These are phyloP conservation scores for Xylaria flabelliformis DNA, from an alignment of 495 filamentous ascomycete genomes.

Conservation along the genomic window DNA sequence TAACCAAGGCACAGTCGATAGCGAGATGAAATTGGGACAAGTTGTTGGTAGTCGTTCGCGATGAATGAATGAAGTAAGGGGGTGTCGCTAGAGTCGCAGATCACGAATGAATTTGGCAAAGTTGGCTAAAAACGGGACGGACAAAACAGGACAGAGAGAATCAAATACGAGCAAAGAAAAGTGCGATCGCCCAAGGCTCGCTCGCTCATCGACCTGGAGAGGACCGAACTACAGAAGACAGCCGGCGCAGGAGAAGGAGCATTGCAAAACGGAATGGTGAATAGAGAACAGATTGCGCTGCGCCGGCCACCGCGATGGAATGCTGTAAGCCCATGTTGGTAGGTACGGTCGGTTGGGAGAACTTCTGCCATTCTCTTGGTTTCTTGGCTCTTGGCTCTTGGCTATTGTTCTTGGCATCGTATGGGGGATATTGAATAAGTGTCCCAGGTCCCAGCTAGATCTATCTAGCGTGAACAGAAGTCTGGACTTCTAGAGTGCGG, in stretches of 20 bases:
- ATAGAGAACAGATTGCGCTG: constrained; percentile 12
- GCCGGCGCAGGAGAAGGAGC: constrained; percentile 2
- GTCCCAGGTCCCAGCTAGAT: constrained; percentile 1
- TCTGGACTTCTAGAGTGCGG: background rate
- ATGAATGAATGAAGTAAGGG: constrained; percentile 1
- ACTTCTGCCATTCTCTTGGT: background rate
- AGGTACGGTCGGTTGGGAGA: background rate
- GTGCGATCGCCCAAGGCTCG: constrained; percentile 6
- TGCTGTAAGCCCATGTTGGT: background rate
- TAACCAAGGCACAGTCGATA: background rate
- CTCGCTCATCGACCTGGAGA: constrained; percentile 8
- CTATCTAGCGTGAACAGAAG: background rate
- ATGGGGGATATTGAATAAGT: background rate
- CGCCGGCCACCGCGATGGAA: constrained; percentile 13
- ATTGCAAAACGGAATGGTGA: background rate
- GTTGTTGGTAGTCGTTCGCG: constrained; percentile 1
- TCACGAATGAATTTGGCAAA: constrained; percentile 2
- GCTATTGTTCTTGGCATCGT: constrained; percentile 21
- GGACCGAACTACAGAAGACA: background rate
- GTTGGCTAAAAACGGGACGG: background rate
- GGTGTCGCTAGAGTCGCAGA: constrained; percentile 11
- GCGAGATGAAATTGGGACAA: background rate
- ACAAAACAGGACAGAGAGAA: background rate
- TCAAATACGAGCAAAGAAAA: background rate
- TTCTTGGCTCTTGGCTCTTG: constrained; percentile 19